Evolutionary conservation across 23 red algal genomes (phyloP), one percentile per base, ranked within the genome.

Genomic region (Gracilaria gracilis): DNA sequence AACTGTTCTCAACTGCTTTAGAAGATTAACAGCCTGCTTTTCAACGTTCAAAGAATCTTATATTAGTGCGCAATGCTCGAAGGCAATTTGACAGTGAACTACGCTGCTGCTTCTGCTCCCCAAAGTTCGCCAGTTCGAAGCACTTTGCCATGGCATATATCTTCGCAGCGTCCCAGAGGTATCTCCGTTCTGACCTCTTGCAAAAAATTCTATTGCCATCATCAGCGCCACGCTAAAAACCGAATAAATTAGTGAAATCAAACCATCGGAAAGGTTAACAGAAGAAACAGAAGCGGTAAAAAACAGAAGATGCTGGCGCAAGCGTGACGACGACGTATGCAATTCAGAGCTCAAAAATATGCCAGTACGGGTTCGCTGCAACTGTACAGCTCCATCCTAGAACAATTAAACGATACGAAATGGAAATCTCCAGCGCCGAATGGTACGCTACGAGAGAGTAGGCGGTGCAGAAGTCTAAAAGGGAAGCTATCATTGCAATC

Each of bases 361-460:
- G 75, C 25, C 75, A 57, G 36, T 50, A 29, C 38, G 75, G 46
- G 4, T 80, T 80, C 38, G 7, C 75, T 80, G 75, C 75, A 9
- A 40, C 36, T 11, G 75, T 80, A 4, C 75, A 80, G 50, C 28
- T 80, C 11, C 12, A 80, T 40, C 42, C 42, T 17, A 16, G 24
- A 55, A 80, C 75, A 50, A 20, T 80, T 2, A 16, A 32, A 5
- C 14, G 28, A 4, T 31, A 28, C 7, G 20, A 11, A 4, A 1
- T 28, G 1, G 28, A 17, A 25, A 25, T 80, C 4, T 15, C 9
- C 21, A 32, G 36, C 17, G 61, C 61, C 24, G 61, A 50, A 20
- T 25, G 9, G 50, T 28, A 29, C 28, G 13, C 6, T 80, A 20
- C 40, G 1, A 12, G 38, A 33, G 8, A 50, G 51, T 15, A 25